These are phyloP conservation scores for Pterocarpus macrocarpus DNA, from an alignment of 306 rosid genomes.

Conservation along the genomic window DNA sequence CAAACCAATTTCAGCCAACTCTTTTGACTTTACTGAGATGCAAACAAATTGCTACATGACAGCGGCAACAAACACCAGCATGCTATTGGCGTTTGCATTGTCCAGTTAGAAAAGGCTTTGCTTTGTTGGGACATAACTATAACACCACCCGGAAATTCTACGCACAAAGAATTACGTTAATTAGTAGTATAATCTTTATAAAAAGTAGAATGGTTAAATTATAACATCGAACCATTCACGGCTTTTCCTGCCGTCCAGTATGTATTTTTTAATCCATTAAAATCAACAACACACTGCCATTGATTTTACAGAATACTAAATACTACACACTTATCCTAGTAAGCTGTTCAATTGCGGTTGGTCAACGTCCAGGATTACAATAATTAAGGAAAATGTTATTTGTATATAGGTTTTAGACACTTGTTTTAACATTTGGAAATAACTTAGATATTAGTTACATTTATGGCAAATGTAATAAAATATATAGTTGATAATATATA, in stretches of 20 bases:
- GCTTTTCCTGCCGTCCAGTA: not conserved
- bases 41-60: conserved; percentile 34
- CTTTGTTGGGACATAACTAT: not conserved
- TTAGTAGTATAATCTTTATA: not conserved
- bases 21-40: not conserved
- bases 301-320: not conserved
- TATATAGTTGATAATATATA: no score
- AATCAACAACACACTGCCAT: not conserved
- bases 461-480: no score
- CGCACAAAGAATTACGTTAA: not conserved
- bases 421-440: no score
- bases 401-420: no score
- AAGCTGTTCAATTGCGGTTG: not conserved
- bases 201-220: not conserved
- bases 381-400: no score
- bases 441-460: no score
- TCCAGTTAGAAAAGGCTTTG: conserved; percentile 24
- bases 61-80: conserved; percentile 8
- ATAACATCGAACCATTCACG: not conserved
- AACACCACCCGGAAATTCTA: conserved; percentile 11
- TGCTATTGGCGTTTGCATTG: conserved; percentile 31
- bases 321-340: not conserved
- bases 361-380: no score
- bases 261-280: not conserved
- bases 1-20: conserved; percentile 4